phyloP scores from a whole-genome alignment of 805 yeast genomes.

The Candida chauliodis region DNA sequence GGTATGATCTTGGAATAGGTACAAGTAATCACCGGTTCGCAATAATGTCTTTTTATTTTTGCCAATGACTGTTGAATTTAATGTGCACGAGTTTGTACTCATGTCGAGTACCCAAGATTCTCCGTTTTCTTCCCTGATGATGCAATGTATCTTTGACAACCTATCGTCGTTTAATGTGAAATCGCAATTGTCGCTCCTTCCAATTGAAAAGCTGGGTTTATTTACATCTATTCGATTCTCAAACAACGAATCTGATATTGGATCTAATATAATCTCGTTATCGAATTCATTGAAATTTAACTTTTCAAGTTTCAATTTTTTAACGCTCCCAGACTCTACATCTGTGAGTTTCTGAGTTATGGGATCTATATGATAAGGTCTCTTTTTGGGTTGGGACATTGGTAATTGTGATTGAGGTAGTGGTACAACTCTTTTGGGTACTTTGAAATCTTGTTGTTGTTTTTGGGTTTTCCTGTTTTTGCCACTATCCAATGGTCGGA shows the following conservation, averaged over 20 bases:
- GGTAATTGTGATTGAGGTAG: constrained; percentile 29
- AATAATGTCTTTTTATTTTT: constrained; percentile 61
- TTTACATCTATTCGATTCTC: constrained; percentile 53
- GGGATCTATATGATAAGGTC: constrained; percentile 7
- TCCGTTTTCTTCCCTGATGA: constrained; percentile 57
- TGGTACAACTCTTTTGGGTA: constrained; percentile 42
- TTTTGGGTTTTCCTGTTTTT: constrained; percentile 18
- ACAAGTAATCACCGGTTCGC: constrained; percentile 61
- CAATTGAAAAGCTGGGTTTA: constrained; percentile 69
- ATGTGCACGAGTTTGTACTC: constrained; percentile 75
- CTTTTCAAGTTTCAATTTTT: neutral
- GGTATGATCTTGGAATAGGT: constrained; percentile 60
- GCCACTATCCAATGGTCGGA: constrained; percentile 37
- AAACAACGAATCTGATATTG: constrained; percentile 44
- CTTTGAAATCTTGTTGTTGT: constrained; percentile 37
- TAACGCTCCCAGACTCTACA: neutral
- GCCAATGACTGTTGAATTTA: constrained; percentile 58
- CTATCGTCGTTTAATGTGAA: constrained; percentile 65
- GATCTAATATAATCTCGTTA: constrained; percentile 45
- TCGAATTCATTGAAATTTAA: neutral
- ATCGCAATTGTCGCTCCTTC: constrained; percentile 65
- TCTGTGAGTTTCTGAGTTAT: constrained; percentile 5
- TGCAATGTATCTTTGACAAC: constrained; percentile 81
- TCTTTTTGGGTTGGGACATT: constrained; percentile 7
- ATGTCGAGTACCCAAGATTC: constrained; percentile 79